Percentiles rank a stretch among this genome's conserved stretches.
Conservation (phyloP, 2,329 filamentous ascomycete genomes). For the Fusarium tupiense region DNA sequence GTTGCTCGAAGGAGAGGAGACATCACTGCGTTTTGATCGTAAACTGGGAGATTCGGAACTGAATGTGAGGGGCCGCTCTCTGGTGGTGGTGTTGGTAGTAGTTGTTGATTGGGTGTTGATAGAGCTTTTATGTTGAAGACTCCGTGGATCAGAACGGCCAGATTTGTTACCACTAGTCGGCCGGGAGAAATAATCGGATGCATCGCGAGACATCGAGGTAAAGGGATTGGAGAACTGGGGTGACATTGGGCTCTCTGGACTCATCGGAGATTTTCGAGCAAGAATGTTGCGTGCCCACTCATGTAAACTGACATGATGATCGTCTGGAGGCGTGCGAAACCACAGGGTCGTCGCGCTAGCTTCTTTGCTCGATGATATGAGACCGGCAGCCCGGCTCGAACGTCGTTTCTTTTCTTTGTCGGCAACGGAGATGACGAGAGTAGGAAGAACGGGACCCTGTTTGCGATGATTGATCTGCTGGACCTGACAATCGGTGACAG, state of each 20-base stretch:
- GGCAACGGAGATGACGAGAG: conserved; percentile 66
- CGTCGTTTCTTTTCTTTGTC: conserved; percentile 72
- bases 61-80: conserved; percentile 62
- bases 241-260: conserved; percentile 63
- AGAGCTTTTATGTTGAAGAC: conserved; percentile 60
- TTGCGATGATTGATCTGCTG: conserved; percentile 70
- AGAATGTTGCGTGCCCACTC: conserved; percentile 69
- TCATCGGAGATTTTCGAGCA: conserved; percentile 55
- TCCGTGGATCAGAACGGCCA: conserved; percentile 45
- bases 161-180: conserved; percentile 56
- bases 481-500: conserved; percentile 66
- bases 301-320: conserved; percentile 61
- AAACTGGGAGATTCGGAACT: conserved; percentile 69
- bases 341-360: conserved; percentile 60
- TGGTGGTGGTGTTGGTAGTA: conserved; percentile 48
- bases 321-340: conserved; percentile 66
- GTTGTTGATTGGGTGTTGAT: conserved; percentile 59
- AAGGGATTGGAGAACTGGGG: conserved; percentile 66
- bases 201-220: conserved; percentile 53
- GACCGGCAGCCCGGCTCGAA: conserved; percentile 69
- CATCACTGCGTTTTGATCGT: conserved; percentile 69
- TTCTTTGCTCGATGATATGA: conserved; percentile 63
- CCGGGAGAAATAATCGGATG: conserved; percentile 54
- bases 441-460: conserved; percentile 67
- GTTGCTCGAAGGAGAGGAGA: conserved; percentile 67